These are phyloP conservation scores for Miscanthus lutarioriparius DNA, from an alignment of 176 grass and related monocot species.

Conservation along the genomic window DNA sequence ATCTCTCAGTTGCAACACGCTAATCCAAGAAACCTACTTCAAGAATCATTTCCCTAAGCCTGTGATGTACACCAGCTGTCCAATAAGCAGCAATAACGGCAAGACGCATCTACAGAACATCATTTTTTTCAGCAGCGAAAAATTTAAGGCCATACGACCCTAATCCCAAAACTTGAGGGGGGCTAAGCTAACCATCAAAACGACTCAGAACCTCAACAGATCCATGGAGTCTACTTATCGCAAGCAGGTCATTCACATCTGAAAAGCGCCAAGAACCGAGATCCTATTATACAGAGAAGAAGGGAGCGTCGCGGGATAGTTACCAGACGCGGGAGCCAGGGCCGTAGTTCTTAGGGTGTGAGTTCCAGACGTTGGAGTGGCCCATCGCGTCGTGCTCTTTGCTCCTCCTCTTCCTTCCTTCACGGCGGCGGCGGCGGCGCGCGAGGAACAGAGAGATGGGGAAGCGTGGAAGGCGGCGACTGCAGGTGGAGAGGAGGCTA, in stretches of 20 bases:
- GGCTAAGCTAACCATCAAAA: background rate
- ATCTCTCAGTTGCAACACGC: background rate
- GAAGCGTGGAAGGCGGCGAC: slow-evolving; percentile 21
- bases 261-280: background rate
- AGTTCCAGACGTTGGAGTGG: slow-evolving; percentile 72
- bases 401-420: background rate
- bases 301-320: background rate
- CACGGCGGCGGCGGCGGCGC: background rate
- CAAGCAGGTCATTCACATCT: background rate
- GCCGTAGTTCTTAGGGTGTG: slow-evolving; percentile 76
- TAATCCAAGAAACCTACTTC: background rate
- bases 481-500: background rate
- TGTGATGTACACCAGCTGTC: background rate
- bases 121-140: background rate
- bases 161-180: background rate
- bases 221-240: background rate
- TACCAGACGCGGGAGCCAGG: slow-evolving; percentile 70
- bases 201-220: background rate
- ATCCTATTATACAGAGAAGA: background rate
- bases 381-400: slow-evolving; percentile 32
- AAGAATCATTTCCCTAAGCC: background rate
- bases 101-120: background rate
- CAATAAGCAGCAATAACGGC: too few relatives aligned
- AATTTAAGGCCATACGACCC: background rate
- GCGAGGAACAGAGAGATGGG: background rate